Conservation (phyloP, 129 eudicot species). For the Rutidosis leptorrhynchoides region DNA sequence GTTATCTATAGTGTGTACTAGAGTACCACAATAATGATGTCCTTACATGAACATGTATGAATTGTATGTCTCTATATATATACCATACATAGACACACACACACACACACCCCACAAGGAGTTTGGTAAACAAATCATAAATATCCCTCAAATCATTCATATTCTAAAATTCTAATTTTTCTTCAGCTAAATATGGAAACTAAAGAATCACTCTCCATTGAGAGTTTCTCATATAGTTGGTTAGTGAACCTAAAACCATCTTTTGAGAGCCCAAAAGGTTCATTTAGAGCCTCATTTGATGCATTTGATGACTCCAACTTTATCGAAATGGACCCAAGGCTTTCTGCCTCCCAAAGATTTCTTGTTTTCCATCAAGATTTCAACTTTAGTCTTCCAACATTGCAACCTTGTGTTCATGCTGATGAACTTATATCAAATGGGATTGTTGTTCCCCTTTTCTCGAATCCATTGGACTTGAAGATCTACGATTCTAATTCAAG, state of each 20-base stretch:
- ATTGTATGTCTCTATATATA: conserved; percentile 31
- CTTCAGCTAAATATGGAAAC: conserved; percentile 42
- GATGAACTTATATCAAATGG: conserved; percentile 75
- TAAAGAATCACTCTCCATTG: conserved; percentile 67
- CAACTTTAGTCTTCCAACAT: conserved; percentile 53
- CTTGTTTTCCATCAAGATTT: conserved; percentile 51
- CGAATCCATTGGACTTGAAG: conserved; percentile 23
- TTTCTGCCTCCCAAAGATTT: conserved; percentile 77
- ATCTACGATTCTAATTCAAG: conserved; percentile 22
- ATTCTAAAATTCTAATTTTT: conserved; percentile 5
- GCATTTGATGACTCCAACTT: conserved; percentile 57
- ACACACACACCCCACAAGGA: conserved; percentile 34
- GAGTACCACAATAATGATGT: conserved; percentile 39
- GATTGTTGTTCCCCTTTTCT: conserved; percentile 45
- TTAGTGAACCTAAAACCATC: conserved; percentile 60
- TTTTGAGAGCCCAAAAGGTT: conserved; percentile 48
- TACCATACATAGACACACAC: conserved; percentile 15
- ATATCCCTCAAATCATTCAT: neutral
- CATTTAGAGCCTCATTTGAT: conserved; percentile 58
- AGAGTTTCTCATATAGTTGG: conserved; percentile 95
- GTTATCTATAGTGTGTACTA: conserved; percentile 32
- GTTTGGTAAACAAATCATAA: conserved; percentile 28
- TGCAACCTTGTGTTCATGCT: conserved; percentile 62
- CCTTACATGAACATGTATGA: conserved; percentile 37
- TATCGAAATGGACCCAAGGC: conserved; percentile 86